phyloP scores from a whole-genome alignment of 345 rosid genomes.

The Geranium brycei region DNA sequence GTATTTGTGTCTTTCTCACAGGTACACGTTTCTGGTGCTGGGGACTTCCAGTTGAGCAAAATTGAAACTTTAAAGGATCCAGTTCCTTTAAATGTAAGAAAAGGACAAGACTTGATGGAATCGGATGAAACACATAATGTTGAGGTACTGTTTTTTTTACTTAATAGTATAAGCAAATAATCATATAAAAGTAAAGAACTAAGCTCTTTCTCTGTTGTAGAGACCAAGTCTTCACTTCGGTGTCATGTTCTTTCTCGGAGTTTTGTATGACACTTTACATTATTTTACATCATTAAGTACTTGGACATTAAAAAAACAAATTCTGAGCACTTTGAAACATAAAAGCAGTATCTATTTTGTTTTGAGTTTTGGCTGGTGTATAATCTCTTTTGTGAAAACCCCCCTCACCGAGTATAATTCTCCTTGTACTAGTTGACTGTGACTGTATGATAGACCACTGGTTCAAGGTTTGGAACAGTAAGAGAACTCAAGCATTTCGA shows the following conservation, averaged over 20 bases:
- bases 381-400: background rate
- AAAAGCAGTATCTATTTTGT: too few relatives aligned
- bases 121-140: slow-evolving; percentile 36
- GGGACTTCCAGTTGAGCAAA: slow-evolving; percentile 74
- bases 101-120: slow-evolving; percentile 56
- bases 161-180: too few relatives aligned
- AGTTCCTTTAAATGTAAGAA: slow-evolving; percentile 50
- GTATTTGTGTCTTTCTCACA: slow-evolving; percentile 16
- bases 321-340: too few relatives aligned
- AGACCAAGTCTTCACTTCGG: too few relatives aligned
- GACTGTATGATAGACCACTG: background rate
- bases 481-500: background rate
- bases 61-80: slow-evolving; percentile 76
- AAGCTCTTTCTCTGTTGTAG: too few relatives aligned
- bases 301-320: too few relatives aligned
- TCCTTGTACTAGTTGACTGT: background rate
- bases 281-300: too few relatives aligned
- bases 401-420: background rate
- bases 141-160: slow-evolving; percentile 33
- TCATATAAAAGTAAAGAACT: too few relatives aligned
- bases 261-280: too few relatives aligned
- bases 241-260: too few relatives aligned
- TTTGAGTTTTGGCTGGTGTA: too few relatives aligned
- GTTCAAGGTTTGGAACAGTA: background rate
- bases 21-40: slow-evolving; percentile 85